phyloP scores from a whole-genome alignment of 108 stramenopile species.

The Skeletonema tropicum region DNA sequence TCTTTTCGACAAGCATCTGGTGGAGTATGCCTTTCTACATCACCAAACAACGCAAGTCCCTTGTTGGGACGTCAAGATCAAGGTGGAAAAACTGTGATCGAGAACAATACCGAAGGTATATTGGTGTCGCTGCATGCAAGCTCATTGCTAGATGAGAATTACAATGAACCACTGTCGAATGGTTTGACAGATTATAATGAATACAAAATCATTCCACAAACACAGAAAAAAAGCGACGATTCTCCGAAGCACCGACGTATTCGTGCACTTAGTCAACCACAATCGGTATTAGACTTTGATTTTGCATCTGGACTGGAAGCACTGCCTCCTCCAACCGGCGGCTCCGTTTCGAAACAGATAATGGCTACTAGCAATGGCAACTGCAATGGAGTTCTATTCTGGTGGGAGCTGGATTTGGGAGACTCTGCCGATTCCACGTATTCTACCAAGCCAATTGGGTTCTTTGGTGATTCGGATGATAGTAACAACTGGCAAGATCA shows the following conservation, averaged over 20 bases:
- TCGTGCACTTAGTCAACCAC: slow-evolving; percentile 52
- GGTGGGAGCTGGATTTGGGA: slow-evolving; percentile 85
- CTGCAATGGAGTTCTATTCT: slow-evolving; percentile 72
- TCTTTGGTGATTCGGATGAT: background rate
- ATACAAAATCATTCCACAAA: slow-evolving; percentile 9
- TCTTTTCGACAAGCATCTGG: slow-evolving; percentile 32
- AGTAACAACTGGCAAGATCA: slow-evolving; percentile 80
- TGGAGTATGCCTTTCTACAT: slow-evolving; percentile 33
- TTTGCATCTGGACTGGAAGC: slow-evolving; percentile 54
- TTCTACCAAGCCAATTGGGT: slow-evolving; percentile 35
- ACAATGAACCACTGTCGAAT: slow-evolving; percentile 10
- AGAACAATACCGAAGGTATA: slow-evolving; percentile 14
- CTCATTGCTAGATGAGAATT: slow-evolving; percentile 28
- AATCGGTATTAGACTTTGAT: slow-evolving; percentile 61
- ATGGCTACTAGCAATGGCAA: slow-evolving; percentile 48
- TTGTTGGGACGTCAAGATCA: slow-evolving; percentile 17
- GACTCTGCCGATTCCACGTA: slow-evolving; percentile 27
- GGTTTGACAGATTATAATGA: background rate
- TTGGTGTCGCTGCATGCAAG: slow-evolving; percentile 43
- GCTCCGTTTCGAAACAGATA: slow-evolving; percentile 18
- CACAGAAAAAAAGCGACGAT: background rate
- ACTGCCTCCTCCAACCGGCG: slow-evolving; percentile 57
- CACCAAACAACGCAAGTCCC: background rate
- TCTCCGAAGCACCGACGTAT: slow-evolving; percentile 12
- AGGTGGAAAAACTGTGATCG: background rate